phyloP scores from a whole-genome alignment of 2,329 filamentous ascomycete genomes.

The Phaeosphaeria sp. region DNA sequence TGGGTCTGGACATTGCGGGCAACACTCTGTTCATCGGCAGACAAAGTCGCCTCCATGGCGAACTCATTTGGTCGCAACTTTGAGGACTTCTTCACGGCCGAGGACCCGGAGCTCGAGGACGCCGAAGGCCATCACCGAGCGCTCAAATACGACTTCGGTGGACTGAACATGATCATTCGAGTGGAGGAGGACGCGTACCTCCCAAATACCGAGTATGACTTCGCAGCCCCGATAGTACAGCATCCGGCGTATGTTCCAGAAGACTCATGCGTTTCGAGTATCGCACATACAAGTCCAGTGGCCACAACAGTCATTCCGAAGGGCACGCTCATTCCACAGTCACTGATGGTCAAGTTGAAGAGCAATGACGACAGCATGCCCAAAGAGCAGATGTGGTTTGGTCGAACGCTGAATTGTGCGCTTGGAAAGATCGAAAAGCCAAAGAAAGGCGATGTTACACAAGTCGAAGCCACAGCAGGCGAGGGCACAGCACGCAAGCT shows the following conservation, averaged over 20 bases:
- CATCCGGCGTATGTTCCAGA: neutral
- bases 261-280: neutral
- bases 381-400: slow-evolving; percentile 31
- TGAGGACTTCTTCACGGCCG: slow-evolving; percentile 33
- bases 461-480: no score
- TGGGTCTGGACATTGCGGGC: slow-evolving; percentile 41
- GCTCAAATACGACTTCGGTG: slow-evolving; percentile 23
- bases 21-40: slow-evolving; percentile 45
- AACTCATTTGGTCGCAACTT: slow-evolving; percentile 42
- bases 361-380: slow-evolving; percentile 6
- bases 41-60: slow-evolving; percentile 12
- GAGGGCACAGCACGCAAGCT: no score
- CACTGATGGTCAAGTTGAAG: slow-evolving; percentile 25
- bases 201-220: neutral
- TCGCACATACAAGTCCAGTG: neutral
- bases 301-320: slow-evolving; percentile 7
- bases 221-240: neutral
- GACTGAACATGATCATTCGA: slow-evolving; percentile 21
- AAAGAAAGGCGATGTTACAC: no score
- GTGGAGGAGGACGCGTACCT: slow-evolving; percentile 31
- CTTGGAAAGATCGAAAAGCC: no score
- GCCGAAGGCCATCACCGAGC: slow-evolving; percentile 27
- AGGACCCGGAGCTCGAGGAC: slow-evolving; percentile 18
- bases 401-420: slow-evolving; percentile 23
- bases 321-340: slow-evolving; percentile 6